Evolutionary conservation across 441 rosid species (phyloP).

Genomic region (Isatis lusitanica): DNA sequence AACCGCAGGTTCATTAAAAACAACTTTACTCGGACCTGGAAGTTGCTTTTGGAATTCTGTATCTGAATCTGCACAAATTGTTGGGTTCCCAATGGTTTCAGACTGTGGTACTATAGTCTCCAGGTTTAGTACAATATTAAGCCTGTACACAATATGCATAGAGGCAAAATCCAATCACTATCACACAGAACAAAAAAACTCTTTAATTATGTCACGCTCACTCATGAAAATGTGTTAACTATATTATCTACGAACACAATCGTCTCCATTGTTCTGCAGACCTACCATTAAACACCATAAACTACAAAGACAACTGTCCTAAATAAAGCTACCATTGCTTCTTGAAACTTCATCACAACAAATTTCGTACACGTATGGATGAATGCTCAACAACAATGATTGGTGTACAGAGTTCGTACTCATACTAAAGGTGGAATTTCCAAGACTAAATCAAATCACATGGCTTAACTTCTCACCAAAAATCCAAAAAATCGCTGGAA

Average conservation of each 20-base stretch:
- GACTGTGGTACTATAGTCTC: slow-evolving; percentile 67
- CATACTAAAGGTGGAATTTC: too few relatives aligned
- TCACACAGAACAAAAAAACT: too few relatives aligned
- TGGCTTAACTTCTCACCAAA: too few relatives aligned
- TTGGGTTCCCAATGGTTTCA: slow-evolving; percentile 81
- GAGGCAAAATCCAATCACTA: slow-evolving; percentile 15
- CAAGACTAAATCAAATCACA: too few relatives aligned
- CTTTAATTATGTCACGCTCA: too few relatives aligned
- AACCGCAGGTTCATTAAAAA: slow-evolving; percentile 21
- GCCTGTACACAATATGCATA: slow-evolving; percentile 44
- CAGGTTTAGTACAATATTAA: slow-evolving; percentile 78
- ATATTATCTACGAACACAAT: background rate
- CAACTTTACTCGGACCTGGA: slow-evolving; percentile 37
- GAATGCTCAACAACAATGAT: too few relatives aligned
- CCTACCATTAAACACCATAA: background rate
- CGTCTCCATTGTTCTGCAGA: too few relatives aligned
- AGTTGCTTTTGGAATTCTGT: slow-evolving; percentile 41
- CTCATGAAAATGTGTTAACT: background rate
- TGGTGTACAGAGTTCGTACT: too few relatives aligned
- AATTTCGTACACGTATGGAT: too few relatives aligned
- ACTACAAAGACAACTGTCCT: slow-evolving; percentile 12
- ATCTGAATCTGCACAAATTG: slow-evolving; percentile 44
- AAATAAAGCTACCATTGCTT: slow-evolving; percentile 8
- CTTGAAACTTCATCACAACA: too few relatives aligned
- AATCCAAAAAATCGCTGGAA: too few relatives aligned